Conservation (phyloP, 768 basidiomycete genomes). For the Lactarius vividus region DNA sequence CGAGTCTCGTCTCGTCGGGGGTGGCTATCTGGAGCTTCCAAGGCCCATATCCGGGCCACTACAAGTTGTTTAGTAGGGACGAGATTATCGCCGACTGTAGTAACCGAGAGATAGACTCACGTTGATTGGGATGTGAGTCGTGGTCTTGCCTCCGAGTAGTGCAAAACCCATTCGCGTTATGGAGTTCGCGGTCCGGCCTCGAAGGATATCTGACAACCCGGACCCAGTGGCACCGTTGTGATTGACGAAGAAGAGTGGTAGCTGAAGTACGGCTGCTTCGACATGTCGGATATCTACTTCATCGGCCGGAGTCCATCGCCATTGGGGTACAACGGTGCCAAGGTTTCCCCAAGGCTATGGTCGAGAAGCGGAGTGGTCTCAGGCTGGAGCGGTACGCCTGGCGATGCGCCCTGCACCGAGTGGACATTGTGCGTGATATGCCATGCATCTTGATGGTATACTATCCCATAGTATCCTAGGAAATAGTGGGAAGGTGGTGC, state of each 20-base stretch:
- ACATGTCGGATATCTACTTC: not conserved
- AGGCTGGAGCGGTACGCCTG: not conserved
- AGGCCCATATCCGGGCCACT: conserved; percentile 21
- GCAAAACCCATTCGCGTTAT: not conserved
- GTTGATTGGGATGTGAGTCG: not conserved
- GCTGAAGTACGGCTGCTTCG: not conserved
- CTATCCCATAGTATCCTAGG: not conserved
- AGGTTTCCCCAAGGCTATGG: not conserved
- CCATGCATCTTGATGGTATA: not conserved
- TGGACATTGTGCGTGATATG: not conserved
- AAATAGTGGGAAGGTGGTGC: not conserved
- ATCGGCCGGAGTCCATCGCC: not conserved
- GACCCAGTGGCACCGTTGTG: not conserved
- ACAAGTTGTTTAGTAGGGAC: too few relatives aligned
- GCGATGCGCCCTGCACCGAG: not conserved
- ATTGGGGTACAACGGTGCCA: conserved; percentile 4
- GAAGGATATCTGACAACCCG: not conserved
- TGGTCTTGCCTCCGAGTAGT: not conserved
- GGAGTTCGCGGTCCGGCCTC: not conserved
- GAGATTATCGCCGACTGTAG: not conserved
- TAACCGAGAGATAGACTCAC: not conserved
- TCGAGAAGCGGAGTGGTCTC: conserved; percentile 6
- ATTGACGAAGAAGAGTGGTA: not conserved
- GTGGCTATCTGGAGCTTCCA: conserved; percentile 15
- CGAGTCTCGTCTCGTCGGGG: conserved; percentile 3